Conservation (phyloP, 2,329 filamentous ascomycete genomes). For the Trichoderma simmonsii region DNA sequence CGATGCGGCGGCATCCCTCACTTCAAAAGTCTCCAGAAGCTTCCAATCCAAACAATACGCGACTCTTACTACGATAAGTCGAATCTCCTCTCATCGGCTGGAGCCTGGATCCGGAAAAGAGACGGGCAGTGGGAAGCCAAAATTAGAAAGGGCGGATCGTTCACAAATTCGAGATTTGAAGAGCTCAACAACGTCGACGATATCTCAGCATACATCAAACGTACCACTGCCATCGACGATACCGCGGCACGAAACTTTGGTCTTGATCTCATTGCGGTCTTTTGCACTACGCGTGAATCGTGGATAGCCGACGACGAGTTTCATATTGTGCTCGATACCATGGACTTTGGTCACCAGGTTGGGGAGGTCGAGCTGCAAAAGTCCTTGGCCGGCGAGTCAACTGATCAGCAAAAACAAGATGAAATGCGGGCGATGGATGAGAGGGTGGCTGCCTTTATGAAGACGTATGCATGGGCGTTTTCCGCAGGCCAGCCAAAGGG, state of each 20-base stretch:
- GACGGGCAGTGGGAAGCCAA: background rate
- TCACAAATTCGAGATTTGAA: background rate
- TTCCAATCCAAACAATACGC: background rate
- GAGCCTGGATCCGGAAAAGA: background rate
- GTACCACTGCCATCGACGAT: background rate
- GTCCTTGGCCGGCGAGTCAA: background rate
- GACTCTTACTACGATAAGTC: background rate
- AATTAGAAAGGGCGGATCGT: background rate
- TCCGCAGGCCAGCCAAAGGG: background rate
- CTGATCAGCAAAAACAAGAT: background rate
- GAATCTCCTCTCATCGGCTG: background rate
- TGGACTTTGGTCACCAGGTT: constrained; percentile 9
- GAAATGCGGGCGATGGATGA: background rate
- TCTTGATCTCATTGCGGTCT: background rate
- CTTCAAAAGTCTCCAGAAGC: background rate
- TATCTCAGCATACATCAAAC: background rate
- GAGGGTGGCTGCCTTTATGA: background rate
- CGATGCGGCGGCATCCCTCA: background rate
- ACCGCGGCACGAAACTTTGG: background rate
- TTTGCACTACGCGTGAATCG: background rate
- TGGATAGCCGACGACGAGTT: constrained; percentile 8
- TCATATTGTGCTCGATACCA: background rate
- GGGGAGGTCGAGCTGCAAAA: constrained; percentile 8
- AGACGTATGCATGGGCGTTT: background rate
- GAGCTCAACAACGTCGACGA: background rate